Conservation (phyloP, 129 eudicot species). For the Logfia minima region DNA sequence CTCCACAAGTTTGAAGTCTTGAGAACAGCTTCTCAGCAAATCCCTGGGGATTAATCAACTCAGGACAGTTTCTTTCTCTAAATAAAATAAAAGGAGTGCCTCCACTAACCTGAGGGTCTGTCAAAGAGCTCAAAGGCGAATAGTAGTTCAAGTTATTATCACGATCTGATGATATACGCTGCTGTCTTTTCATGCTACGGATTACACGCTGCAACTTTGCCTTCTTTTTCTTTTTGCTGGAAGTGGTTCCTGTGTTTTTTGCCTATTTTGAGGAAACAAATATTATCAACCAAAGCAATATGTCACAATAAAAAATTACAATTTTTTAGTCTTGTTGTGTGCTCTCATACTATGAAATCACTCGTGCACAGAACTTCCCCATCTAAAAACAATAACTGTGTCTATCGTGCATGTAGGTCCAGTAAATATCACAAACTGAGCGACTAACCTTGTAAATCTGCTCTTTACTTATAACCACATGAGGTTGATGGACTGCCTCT, state of each 20-base stretch:
- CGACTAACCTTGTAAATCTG: slow-evolving; percentile 81
- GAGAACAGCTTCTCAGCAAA: slow-evolving; percentile 86
- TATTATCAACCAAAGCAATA: slow-evolving; percentile 8
- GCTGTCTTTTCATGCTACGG: slow-evolving; percentile 97
- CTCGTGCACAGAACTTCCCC: not conserved
- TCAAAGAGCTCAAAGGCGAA: slow-evolving; percentile 81
- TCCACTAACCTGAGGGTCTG: slow-evolving; percentile 77
- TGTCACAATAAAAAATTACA: not conserved
- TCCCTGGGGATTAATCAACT: slow-evolving; percentile 48
- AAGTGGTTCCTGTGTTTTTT: slow-evolving; percentile 74
- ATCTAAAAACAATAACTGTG: not conserved
- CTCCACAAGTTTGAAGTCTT: slow-evolving; percentile 66
- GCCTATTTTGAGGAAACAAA: slow-evolving; percentile 51
- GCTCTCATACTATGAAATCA: not conserved
- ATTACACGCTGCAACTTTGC: slow-evolving; percentile 88
- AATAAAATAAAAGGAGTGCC: not conserved
- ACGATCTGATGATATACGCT: slow-evolving; percentile 73
- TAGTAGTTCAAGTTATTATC: slow-evolving; percentile 49
- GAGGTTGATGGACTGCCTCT: slow-evolving; percentile 56
- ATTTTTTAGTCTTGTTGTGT: not conserved
- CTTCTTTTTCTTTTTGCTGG: slow-evolving; percentile 99
- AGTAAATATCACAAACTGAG: slow-evolving; percentile 1
- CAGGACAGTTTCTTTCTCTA: not conserved
- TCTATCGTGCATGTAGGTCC: not conserved
- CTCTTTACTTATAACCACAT: slow-evolving; percentile 71